Evolutionary conservation across 2,329 filamentous ascomycete genomes (phyloP).

Genomic region (Pyricularia pennisetigena): DNA sequence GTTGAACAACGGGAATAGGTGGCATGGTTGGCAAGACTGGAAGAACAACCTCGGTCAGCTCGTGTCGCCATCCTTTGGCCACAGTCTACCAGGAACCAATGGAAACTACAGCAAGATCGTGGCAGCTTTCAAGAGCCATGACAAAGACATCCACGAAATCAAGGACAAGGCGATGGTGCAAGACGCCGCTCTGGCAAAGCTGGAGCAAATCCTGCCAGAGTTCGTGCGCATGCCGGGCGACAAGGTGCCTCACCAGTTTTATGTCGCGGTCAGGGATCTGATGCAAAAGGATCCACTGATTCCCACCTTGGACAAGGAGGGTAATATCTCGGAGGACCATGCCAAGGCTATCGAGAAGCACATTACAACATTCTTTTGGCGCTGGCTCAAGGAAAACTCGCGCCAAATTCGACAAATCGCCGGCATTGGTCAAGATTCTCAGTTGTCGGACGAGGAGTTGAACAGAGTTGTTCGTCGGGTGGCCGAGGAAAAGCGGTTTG

Average conservation of each 20-base stretch:
- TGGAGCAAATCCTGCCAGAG: conserved; percentile 43
- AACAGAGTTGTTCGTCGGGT: conserved; percentile 26
- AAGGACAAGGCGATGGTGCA: conserved; percentile 22
- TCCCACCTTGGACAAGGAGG: conserved; percentile 31
- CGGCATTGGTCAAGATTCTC: conserved; percentile 13
- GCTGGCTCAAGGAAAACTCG: conserved; percentile 42
- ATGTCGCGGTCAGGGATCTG: conserved; percentile 49
- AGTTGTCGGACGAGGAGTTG: conserved; percentile 23
- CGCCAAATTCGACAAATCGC: conserved; percentile 15
- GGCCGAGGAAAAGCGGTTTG: conserved; percentile 16
- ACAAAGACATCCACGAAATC: conserved; percentile 16
- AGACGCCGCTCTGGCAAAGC: conserved; percentile 25
- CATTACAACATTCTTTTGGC: conserved; percentile 24
- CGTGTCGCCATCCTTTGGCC: conserved; percentile 9
- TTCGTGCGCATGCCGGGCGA: conserved; percentile 43
- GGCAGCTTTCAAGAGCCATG: conserved; percentile 12
- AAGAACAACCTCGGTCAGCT: conserved; percentile 13
- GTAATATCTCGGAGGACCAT: conserved; percentile 32
- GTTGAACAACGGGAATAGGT: conserved; percentile 13
- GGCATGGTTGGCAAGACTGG: conserved; percentile 14
- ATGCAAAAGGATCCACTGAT: conserved; percentile 39
- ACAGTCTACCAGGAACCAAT: conserved; percentile 5
- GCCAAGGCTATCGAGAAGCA: conserved; percentile 35
- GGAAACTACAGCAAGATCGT: conserved; percentile 15
- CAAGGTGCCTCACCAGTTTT: conserved; percentile 52